phyloP scores from a whole-genome alignment of 495 filamentous ascomycete species.

The Penicillium alfredii region DNA sequence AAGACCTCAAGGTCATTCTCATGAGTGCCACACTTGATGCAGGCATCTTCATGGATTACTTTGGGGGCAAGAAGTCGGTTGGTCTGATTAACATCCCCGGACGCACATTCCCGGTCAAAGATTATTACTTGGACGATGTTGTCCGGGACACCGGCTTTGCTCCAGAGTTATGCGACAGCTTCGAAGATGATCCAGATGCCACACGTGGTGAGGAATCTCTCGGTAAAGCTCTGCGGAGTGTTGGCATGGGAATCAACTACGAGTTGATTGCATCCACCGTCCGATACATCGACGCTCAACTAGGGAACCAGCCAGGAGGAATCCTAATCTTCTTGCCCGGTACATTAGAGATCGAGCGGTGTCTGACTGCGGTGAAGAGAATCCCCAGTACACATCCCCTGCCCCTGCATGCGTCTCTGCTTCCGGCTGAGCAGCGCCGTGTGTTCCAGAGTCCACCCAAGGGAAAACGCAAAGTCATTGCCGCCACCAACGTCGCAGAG shows the following conservation, averaged over 20 bases:
- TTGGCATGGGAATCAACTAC: constrained; percentile 90
- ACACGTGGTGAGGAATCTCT: constrained; percentile 42
- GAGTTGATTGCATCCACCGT: constrained; percentile 77
- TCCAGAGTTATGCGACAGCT: constrained; percentile 30
- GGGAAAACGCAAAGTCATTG: constrained; percentile 85
- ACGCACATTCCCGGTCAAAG: constrained; percentile 81
- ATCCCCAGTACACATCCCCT: constrained; percentile 72
- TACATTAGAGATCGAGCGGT: constrained; percentile 76
- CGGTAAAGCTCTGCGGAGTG: constrained; percentile 60
- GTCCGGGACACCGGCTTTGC: constrained; percentile 72
- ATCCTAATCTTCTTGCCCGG: constrained; percentile 94
- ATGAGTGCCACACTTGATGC: constrained; percentile 98
- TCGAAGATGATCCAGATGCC: constrained; percentile 31
- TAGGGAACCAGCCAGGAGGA: constrained; percentile 65
- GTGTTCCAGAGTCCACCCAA: constrained; percentile 74
- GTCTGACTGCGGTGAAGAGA: constrained; percentile 60
- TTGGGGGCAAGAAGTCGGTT: constrained; percentile 61
- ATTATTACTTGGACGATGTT: constrained; percentile 88
- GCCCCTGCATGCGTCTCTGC: constrained; percentile 87
- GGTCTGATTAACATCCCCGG: constrained; percentile 80
- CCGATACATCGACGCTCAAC: constrained; percentile 67
- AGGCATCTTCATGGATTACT: constrained; percentile 77
- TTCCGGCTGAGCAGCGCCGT: constrained; percentile 75
- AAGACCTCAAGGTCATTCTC: constrained; percentile 86
- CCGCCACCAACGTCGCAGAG: constrained; percentile 93